Base-by-base conservation (phyloP, 179 eudicot genomes). In the Gypsophila paniculata region DNA sequence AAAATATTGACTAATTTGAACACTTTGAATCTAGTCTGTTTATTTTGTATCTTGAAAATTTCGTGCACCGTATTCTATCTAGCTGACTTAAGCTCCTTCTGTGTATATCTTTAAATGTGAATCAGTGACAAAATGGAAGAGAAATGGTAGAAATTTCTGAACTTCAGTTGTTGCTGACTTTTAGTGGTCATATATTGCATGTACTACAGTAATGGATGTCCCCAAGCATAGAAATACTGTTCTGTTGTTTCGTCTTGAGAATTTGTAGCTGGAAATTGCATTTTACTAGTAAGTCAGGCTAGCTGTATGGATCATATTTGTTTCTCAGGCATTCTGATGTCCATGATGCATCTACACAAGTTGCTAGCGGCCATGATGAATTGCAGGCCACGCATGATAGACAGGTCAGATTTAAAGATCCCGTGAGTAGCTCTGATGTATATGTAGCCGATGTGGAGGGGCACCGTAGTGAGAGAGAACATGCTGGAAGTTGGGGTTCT, bases 331-430 rank as follows among this genome's bases (percentile, higher is more conserved):
- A 85, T 67, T 21, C 77, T 68, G 80, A 76, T 54, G 74, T 76
- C 69, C 82, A 70, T 74, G 86, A 82, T 75, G 69, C 49, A 59
- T 73, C 80, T 52, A 19, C 75, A 58, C 84, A 77, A 61, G 82
- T 68, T 74, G 63, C 79, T 32, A 75, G 76, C 12, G 76, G 65
- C 77, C 87, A 65, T 73, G 79, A 77, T 66, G 87, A 85, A 65
- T 55, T 73, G 44, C 85, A 68, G 69, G 76, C 74, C 36, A 46
- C 70, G 23, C 78, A 46, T 46, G 68, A 74, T 67, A 84, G 87
- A 77, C 90, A 88, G 60, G 93, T 88, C 63, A 87, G 86, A 71
- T 93, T 93, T 78, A 83, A 82, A 65, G 90, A 89, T 62, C 88
- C 89, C 68, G 87, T 88, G 72, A 86, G 85, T 76, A 85, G 85